Evolutionary conservation across 1,284 basidiomycete species (phyloP).

Genomic region (Microbotryum violaceum): DNA sequence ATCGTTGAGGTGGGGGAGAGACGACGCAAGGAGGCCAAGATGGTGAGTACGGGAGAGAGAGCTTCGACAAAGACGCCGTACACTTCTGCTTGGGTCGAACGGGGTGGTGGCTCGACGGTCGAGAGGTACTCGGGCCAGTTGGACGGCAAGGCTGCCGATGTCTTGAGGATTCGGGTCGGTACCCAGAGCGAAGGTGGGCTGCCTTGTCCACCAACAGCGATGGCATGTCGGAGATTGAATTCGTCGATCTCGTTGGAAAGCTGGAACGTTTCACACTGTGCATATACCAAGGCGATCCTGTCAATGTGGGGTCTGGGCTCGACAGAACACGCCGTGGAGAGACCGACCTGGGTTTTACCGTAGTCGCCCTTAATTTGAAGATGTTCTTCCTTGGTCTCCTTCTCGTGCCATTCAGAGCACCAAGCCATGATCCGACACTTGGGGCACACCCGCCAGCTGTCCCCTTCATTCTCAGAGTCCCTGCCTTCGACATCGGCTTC

Average conservation of each 20-base stretch:
- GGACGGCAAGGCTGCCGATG: not conserved
- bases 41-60: constrained; percentile 15
- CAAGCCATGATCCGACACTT: constrained; percentile 8
- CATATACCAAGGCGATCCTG: not conserved
- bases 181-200: constrained; percentile 8
- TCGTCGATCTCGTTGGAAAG: constrained; percentile 17
- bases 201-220: too few relatives aligned
- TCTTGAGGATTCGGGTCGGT: constrained; percentile 4
- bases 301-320: not conserved
- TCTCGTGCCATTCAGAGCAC: constrained; percentile 6
- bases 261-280: constrained; percentile 12
- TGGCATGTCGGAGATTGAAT: constrained; percentile 5
- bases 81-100: constrained; percentile 5
- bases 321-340: not conserved
- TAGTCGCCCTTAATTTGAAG: not conserved
- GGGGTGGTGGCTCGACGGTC: not conserved
- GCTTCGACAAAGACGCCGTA: constrained; percentile 8
- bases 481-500: constrained; percentile 8
- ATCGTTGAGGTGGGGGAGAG: not conserved
- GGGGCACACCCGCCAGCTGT: constrained; percentile 9
- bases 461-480: not conserved
- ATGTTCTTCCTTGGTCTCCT: not conserved
- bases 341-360: constrained; percentile 10
- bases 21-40: constrained; percentile 6
- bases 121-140: constrained; percentile 11